A percentile compares a stretch with the other conserved stretches of the same genome.
These are phyloP conservation scores for Achaetomiella virescens DNA, from an alignment of 495 filamentous ascomycete species.

Conservation along the genomic window DNA sequence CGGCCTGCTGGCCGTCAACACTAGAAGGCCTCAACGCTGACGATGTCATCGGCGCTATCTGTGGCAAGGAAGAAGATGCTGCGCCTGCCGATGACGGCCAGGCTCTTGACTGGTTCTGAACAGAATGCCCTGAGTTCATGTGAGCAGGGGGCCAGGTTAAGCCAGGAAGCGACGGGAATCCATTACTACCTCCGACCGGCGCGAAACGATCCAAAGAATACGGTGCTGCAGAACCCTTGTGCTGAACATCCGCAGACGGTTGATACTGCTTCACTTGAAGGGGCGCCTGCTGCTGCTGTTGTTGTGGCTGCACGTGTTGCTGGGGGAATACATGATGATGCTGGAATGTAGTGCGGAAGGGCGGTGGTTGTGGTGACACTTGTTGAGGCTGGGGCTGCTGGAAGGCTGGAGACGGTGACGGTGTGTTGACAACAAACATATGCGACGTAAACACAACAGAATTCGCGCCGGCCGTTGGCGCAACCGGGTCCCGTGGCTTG, in stretches of 20 bases:
- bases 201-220: conserved; percentile 32
- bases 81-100: conserved; percentile 23
- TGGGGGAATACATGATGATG: conserved; percentile 13
- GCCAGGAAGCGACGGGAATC: conserved; percentile 35
- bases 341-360: conserved; percentile 7
- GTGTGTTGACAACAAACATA: conserved; percentile 32
- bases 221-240: conserved; percentile 18
- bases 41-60: conserved; percentile 25
- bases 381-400: conserved; percentile 13
- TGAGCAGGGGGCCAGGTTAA: conserved; percentile 33
- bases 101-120: conserved; percentile 27
- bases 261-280: conserved; percentile 20
- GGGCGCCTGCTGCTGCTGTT: conserved; percentile 7
- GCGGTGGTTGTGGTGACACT: conserved; percentile 9
- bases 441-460: conserved; percentile 33
- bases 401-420: conserved; percentile 12
- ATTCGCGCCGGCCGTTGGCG: conserved; percentile 21
- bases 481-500: conserved; percentile 42
- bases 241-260: conserved; percentile 11
- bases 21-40: conserved; percentile 24
- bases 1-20: conserved; percentile 13
- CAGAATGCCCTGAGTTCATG: conserved; percentile 33
- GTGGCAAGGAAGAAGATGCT: conserved; percentile 15
- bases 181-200: conserved; percentile 37
- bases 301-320: conserved; percentile 2